Evolutionary conservation across 1,139 yeast species (phyloP).

Genomic region (Nakaseomyces delphensis): DNA sequence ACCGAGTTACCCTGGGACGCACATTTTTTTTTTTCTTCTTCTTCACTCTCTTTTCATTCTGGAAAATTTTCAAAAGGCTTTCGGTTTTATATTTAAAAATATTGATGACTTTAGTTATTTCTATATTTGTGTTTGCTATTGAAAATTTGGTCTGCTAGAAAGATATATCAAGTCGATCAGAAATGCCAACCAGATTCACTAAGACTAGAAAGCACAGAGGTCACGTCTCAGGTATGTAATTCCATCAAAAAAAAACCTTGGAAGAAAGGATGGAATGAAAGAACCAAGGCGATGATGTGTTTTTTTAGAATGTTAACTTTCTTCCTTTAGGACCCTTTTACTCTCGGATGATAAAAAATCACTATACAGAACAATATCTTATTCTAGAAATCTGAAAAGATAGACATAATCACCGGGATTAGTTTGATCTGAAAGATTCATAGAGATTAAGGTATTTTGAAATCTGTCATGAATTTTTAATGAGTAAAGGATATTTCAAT

Average conservation of each 20-base stretch:
- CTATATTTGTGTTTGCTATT: background rate
- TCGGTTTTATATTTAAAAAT: background rate
- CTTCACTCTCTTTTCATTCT: no score
- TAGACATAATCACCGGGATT: slow-evolving; percentile 4
- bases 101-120: background rate
- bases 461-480: no score
- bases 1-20: no score
- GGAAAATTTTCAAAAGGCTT: no score
- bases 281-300: slow-evolving; percentile 34
- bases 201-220: slow-evolving; percentile 99
- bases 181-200: slow-evolving; percentile 99
- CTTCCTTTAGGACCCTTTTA: background rate
- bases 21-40: no score
- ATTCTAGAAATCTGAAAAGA: background rate
- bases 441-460: no score
- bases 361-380: background rate
- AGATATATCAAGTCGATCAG: slow-evolving; percentile 12
- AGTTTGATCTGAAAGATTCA: background rate
- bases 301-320: slow-evolving; percentile 9
- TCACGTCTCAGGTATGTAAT: slow-evolving; percentile 93
- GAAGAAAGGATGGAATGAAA: slow-evolving; percentile 33
- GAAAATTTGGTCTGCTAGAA: background rate
- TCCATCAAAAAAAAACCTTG: slow-evolving; percentile 19
- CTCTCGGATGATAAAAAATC: background rate
- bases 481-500: no score